Evolutionary conservation across 768 basidiomycete genomes (phyloP).

Genomic region (Galerina marginata): DNA sequence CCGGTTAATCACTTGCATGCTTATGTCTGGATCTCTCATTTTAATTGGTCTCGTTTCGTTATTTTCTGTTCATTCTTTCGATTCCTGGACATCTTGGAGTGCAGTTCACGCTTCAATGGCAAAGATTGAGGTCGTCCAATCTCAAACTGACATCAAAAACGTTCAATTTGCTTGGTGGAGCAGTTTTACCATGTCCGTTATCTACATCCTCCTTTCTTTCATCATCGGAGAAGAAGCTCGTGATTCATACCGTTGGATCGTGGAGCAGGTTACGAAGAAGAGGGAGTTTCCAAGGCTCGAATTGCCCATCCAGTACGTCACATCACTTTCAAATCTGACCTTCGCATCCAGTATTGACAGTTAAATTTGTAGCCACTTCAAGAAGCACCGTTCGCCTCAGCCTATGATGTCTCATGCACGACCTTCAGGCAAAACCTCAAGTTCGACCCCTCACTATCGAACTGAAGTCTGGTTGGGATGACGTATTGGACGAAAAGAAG

Average conservation of each 20-base stretch:
- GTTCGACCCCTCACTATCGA: conserved; percentile 35
- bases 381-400: conserved; percentile 4
- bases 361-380: background rate
- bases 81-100: conserved; percentile 52
- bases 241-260: conserved; percentile 42
- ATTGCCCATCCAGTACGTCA: conserved; percentile 20
- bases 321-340: background rate
- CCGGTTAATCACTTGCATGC: conserved; percentile 52
- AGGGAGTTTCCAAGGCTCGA: conserved; percentile 5
- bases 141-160: conserved; percentile 27
- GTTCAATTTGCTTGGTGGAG: conserved; percentile 46
- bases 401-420: conserved; percentile 23
- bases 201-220: conserved; percentile 42
- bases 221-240: conserved; percentile 44
- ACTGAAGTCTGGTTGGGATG: conserved; percentile 58
- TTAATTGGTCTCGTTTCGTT: conserved; percentile 43
- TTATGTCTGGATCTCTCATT: conserved; percentile 49
- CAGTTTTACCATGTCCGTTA: conserved; percentile 41
- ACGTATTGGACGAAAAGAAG: conserved; percentile 44
- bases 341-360: background rate
- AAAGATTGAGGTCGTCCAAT: conserved; percentile 38
- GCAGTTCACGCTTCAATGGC: conserved; percentile 48
- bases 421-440: conserved; percentile 25
- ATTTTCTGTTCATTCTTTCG: conserved; percentile 34
- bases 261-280: conserved; percentile 8